Conservation (phyloP, 1,284 basidiomycete genomes). For the Cutaneotrichosporon arboriforme region DNA sequence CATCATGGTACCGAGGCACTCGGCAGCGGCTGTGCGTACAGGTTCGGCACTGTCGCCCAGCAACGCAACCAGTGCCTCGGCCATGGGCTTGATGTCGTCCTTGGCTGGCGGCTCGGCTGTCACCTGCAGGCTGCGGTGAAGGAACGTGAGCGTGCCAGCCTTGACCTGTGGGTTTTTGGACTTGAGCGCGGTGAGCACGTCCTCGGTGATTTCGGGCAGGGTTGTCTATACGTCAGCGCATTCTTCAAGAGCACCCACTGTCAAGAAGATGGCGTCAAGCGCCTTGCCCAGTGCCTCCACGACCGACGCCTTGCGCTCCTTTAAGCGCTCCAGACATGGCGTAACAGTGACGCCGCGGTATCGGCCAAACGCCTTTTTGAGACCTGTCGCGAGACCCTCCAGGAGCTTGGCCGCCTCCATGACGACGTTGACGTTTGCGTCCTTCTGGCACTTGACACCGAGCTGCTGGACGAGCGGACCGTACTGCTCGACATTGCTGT, state of each 20-base stretch:
- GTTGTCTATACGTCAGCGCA: conserved; percentile 57
- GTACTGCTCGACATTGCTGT: conserved; percentile 55
- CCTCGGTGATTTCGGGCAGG: conserved; percentile 75
- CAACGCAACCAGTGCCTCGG: conserved; percentile 69
- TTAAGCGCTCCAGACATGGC: conserved; percentile 81
- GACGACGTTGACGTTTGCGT: conserved; percentile 95
- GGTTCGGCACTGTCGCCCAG: conserved; percentile 87
- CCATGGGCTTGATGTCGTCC: conserved; percentile 75
- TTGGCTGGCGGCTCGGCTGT: conserved; percentile 61
- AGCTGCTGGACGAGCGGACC: conserved; percentile 54
- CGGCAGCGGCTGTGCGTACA: conserved; percentile 82
- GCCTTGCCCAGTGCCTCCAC: conserved; percentile 83
- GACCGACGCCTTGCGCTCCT: conserved; percentile 87
- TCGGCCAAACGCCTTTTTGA: conserved; percentile 68
- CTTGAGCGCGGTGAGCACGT: conserved; percentile 69
- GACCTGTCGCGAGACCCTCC: conserved; percentile 77
- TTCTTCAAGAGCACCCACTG: conserved; percentile 56
- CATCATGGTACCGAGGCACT: conserved; percentile 85
- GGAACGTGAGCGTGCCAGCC: conserved; percentile 84
- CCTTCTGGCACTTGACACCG: conserved; percentile 74
- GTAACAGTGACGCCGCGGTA: conserved; percentile 70
- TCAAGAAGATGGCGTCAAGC: conserved; percentile 81
- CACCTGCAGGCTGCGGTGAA: conserved; percentile 68
- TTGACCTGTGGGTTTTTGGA: conserved; percentile 98
- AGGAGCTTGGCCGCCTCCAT: conserved; percentile 80